Evolutionary conservation across 2,329 filamentous ascomycete genomes (phyloP).

Genomic region (Xylaria sp.): DNA sequence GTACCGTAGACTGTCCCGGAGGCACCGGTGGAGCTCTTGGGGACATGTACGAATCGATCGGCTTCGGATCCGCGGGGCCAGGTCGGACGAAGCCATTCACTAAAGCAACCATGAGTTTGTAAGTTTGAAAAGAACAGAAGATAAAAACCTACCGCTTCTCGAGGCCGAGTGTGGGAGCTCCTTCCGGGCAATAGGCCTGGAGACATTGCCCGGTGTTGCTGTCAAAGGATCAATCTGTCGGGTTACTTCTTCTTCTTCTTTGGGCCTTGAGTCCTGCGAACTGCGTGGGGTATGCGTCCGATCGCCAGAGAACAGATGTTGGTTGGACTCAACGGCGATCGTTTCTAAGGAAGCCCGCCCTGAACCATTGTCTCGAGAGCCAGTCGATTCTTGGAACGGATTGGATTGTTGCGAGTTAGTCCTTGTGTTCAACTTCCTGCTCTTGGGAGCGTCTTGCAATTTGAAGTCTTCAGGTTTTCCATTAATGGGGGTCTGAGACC

Average conservation of each 20-base stretch:
- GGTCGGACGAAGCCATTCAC: constrained; percentile 53
- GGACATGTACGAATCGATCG: constrained; percentile 66
- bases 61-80: constrained; percentile 54
- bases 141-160: constrained; percentile 57
- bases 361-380: constrained; percentile 53
- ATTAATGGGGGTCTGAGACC: constrained; percentile 52
- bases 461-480: constrained; percentile 73
- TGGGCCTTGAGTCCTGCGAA: constrained; percentile 68
- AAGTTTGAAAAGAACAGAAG: not conserved
- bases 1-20: constrained; percentile 57
- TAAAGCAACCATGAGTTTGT: constrained; percentile 43
- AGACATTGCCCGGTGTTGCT: constrained; percentile 53
- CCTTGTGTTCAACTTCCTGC: constrained; percentile 60
- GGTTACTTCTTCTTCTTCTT: constrained; percentile 65
- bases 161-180: constrained; percentile 62
- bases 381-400: constrained; percentile 53
- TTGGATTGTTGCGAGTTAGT: constrained; percentile 58
- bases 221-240: constrained; percentile 59
- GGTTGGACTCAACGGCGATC: constrained; percentile 49
- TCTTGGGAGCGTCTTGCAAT: constrained; percentile 82
- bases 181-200: constrained; percentile 71
- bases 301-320: constrained; percentile 51
- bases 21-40: constrained; percentile 67
- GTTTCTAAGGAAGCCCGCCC: constrained; percentile 53
- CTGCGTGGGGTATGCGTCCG: constrained; percentile 60